Evolutionary conservation across 495 filamentous ascomycete genomes (phyloP).

Genomic region (Xylaria cubensis): DNA sequence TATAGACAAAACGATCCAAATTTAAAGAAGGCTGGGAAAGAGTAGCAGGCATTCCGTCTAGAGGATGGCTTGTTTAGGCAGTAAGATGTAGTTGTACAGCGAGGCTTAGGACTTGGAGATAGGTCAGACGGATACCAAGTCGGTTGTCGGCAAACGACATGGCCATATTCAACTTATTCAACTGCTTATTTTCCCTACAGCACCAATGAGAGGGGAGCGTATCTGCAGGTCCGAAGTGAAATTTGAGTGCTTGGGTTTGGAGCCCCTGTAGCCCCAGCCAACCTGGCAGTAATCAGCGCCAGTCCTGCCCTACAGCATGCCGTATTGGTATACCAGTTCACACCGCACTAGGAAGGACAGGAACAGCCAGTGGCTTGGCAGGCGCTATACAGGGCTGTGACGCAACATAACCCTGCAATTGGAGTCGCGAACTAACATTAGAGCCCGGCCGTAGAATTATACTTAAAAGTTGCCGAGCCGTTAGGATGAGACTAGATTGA

Average conservation of each 20-base stretch:
- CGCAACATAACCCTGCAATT: background rate
- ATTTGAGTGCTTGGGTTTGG: background rate
- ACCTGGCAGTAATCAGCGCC: background rate
- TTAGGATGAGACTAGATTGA: background rate
- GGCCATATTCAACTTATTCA: background rate
- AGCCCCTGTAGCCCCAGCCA: conserved; percentile 3
- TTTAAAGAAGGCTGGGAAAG: background rate
- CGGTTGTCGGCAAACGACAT: conserved; percentile 13
- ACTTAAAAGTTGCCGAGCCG: conserved; percentile 11
- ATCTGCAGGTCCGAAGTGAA: conserved; percentile 10
- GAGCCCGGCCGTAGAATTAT: background rate
- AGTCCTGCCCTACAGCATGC: conserved; percentile 9
- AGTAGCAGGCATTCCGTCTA: background rate
- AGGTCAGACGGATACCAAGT: background rate
- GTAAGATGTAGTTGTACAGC: conserved; percentile 1
- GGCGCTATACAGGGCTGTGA: background rate
- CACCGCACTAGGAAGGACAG: conserved; percentile 4
- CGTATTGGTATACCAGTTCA: background rate
- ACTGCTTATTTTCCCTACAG: background rate
- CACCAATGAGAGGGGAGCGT: background rate
- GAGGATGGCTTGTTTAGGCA: background rate
- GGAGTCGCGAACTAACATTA: background rate
- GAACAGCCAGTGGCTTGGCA: conserved; percentile 12
- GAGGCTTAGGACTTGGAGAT: no score
- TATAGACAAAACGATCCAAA: background rate